Evolutionary conservation across 768 basidiomycete species (phyloP), one percentile per base, ranked within the genome.

Genomic region (Boletellus ananas): DNA sequence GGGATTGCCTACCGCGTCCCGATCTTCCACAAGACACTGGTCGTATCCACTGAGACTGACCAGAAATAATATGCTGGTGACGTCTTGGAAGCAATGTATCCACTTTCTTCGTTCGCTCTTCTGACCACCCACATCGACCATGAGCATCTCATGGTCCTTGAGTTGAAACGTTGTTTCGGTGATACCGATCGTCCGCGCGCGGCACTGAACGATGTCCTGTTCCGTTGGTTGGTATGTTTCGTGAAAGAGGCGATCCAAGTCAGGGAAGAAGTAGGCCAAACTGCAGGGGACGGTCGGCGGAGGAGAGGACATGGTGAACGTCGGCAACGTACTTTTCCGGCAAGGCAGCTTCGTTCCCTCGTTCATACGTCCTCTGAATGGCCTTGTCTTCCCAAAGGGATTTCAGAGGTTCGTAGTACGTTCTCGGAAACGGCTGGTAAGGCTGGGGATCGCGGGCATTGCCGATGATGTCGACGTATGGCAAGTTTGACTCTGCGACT

Each of bases 1-100:
- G 47, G 2, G 35, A 48, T 14, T 9, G 78, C 89, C 50, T 61
- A 92, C 90, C 56, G 90, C 88, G 66, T 93, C 89, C 70, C 82
- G 84, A 61, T 96, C 94, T 66, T 95, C 94, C 33, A 94, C 87
- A 36, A 96, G 73, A 71, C 92, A 94, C 63, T 94, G 90, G 65
- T 96, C 93, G 66, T 94, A 97, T 48, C 94, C 94, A 59, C 88
- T 91, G 60, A 96, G 70, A 60, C 89, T 90, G 58, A 93, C 91
- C 58, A 95, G 66, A 72, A 97, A 97, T 44, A 96, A 70, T 46
- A 97, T 94, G 55, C 87, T 87, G 4, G 92, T 94, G 45, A 95
- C 93, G 62, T 94, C 90, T 71, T 94, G 90, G 73, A 94, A 94
- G 65, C 89, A 92, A 61, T 93, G 91, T 59, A 93, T 93, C 91